Evolutionary conservation across 208 protist genomes (phyloP).

Genomic region (Leishmania mexicana): DNA sequence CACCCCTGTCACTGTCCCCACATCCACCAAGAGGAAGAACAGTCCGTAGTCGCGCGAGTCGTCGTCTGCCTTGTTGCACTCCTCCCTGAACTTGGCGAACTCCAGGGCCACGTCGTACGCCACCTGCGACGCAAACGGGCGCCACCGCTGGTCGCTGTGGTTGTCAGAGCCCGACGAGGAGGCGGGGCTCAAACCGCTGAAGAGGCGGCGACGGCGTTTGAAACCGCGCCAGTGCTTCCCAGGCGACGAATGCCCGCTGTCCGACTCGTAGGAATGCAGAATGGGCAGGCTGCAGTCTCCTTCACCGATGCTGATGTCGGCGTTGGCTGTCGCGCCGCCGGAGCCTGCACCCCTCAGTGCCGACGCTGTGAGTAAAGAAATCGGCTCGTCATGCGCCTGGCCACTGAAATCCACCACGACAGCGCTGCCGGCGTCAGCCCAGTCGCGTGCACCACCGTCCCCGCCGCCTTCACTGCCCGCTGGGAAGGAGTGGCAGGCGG

Average conservation of each 20-base stretch:
- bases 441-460: neutral
- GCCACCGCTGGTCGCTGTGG: neutral
- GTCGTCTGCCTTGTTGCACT: slow-evolving; percentile 52
- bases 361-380: neutral
- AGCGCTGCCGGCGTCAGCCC: neutral
- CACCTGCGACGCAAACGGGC: slow-evolving; percentile 40
- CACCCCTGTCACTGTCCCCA: slow-evolving; percentile 45
- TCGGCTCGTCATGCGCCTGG: neutral
- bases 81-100: slow-evolving; percentile 73
- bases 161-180: slow-evolving; percentile 16
- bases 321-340: neutral
- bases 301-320: too few relatives aligned
- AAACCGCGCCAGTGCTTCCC: neutral
- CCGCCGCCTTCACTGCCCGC: slow-evolving; percentile 1
- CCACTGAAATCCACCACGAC: neutral
- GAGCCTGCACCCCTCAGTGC: neutral
- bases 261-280: slow-evolving; percentile 24
- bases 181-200: slow-evolving; percentile 4
- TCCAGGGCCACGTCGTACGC: slow-evolving; percentile 41
- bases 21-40: slow-evolving; percentile 50
- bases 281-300: neutral
- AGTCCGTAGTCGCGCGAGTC: slow-evolving; percentile 83
- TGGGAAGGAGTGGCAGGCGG: neutral
- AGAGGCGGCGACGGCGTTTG: slow-evolving; percentile 26
- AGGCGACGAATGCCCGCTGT: neutral